Evolutionary conservation across 2,329 filamentous ascomycete species (phyloP).

Genomic region (Paracoccidioides brasiliensis): DNA sequence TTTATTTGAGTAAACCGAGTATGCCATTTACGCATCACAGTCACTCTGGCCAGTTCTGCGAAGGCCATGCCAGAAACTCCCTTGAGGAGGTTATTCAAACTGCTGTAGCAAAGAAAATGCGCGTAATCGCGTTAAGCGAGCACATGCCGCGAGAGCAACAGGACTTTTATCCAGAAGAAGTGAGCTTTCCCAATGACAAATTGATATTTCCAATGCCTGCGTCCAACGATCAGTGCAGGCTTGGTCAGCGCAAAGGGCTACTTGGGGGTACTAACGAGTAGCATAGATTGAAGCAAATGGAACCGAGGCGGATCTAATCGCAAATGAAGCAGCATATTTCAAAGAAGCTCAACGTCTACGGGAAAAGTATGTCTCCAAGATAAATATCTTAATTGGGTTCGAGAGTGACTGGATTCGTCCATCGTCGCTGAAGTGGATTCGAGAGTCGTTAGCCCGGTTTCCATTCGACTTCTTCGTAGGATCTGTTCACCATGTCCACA

Average conservation of each 20-base stretch:
- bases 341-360: constrained; percentile 62
- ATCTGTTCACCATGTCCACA: constrained; percentile 78
- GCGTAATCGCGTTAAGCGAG: constrained; percentile 77
- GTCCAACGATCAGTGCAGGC: not conserved
- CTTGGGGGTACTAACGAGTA: not conserved
- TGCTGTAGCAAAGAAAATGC: constrained; percentile 66
- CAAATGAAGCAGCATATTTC: constrained; percentile 52
- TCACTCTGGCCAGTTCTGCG: constrained; percentile 95
- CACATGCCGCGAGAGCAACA: constrained; percentile 75
- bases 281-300: constrained; percentile 20
- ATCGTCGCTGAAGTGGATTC: constrained; percentile 48
- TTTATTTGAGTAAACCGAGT: constrained; percentile 4
- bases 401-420: constrained; percentile 86
- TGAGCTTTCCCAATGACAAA: constrained; percentile 20
- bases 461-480: constrained; percentile 82
- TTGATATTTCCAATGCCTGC: not conserved
- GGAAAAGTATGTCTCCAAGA: constrained; percentile 52
- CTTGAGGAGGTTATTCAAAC: constrained; percentile 72
- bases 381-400: constrained; percentile 77
- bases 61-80: constrained; percentile 69
- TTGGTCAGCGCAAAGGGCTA: not conserved
- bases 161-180: constrained; percentile 91
- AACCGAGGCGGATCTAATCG: constrained; percentile 27
- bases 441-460: constrained; percentile 45
- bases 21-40: constrained; percentile 99